A percentile compares a stretch with the other conserved stretches of the same genome.
Evolutionary conservation across 2,329 filamentous ascomycete species (phyloP).

Genomic region (Diaporthe sp.): DNA sequence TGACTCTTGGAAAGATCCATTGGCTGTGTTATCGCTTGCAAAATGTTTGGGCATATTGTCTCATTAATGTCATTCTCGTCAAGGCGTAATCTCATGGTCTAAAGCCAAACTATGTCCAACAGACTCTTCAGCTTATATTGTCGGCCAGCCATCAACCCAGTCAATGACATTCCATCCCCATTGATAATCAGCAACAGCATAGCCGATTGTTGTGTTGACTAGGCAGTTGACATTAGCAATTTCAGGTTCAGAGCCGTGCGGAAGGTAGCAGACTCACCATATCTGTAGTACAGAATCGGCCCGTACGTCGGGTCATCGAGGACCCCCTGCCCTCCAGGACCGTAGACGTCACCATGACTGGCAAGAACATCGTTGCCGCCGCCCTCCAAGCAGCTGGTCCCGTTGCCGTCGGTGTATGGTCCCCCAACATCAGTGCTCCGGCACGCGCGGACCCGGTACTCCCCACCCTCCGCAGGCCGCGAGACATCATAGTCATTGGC

Average conservation of each 20-base stretch:
- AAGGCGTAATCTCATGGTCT: background rate
- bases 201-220: constrained; percentile 54
- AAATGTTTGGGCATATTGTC: background rate
- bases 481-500: constrained; percentile 71
- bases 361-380: constrained; percentile 71
- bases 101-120: background rate
- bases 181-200: constrained; percentile 59
- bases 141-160: constrained; percentile 47
- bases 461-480: constrained; percentile 67
- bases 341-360: constrained; percentile 71
- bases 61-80: background rate
- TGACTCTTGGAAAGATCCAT: background rate
- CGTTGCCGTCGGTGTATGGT: constrained; percentile 68
- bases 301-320: constrained; percentile 65
- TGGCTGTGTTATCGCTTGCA: background rate
- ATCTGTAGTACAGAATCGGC: constrained; percentile 74
- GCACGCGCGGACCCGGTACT: constrained; percentile 77
- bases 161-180: constrained; percentile 62
- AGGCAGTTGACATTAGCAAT: constrained; percentile 46
- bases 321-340: constrained; percentile 73
- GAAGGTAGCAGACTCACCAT: constrained; percentile 57
- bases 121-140: constrained; percentile 11
- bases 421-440: constrained; percentile 64
- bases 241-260: too few species aligned
- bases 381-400: constrained; percentile 65